Base-by-base conservation (phyloP, 192 early-diverging fungal genomes). In the Mortierella hygrophila region DNA sequence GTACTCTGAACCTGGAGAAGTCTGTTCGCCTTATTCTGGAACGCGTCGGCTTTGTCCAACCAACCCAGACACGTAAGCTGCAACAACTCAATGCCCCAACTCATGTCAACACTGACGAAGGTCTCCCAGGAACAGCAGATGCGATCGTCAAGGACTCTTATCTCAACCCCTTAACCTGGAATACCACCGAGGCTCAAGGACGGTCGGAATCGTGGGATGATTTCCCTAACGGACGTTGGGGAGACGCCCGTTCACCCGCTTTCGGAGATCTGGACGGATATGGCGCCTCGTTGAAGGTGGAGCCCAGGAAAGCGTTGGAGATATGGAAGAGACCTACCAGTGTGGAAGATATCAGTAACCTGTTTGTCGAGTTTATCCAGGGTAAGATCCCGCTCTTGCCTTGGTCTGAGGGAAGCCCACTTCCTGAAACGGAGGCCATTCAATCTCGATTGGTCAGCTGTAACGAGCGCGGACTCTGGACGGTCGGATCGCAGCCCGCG, bases 181-280 rank as follows among this genome's bases (percentile, higher is more conserved):
- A 89, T 69, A 83, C 90, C 10, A 57, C n/a, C n/a, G 60, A 70
- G 13, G 89, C 92, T 79, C 87, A 92, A 70, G 85, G 91, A 65
- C 90, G 92, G n/a, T 94, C 96, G 29, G 95, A 95, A 76, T 85
- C 82, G 1, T 97, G 96, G 96, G 96, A 97, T 91, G 95, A 97
- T 68, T 97, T 96, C 82, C 96, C 96, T n/a, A 97, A 97, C 81
- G 96, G 96, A 29, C 92, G 96, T 18, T 97, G 94, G 93, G 96
- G 96, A 74, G 95, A 97, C 82, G 91, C 96, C 46, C 85, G 95
- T 20, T 97, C 96, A n/a, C 96, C 95, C 4, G 95, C 92, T 13
- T 93, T 89, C 65, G 92, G 92, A 75, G 91, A 93, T 40, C 68
- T 89, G 42, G 94, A 95, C 75, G 94, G 94, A 11, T 95, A 94